Conservation (phyloP, 495 filamentous ascomycete genomes). For the Echria macrotheca region DNA sequence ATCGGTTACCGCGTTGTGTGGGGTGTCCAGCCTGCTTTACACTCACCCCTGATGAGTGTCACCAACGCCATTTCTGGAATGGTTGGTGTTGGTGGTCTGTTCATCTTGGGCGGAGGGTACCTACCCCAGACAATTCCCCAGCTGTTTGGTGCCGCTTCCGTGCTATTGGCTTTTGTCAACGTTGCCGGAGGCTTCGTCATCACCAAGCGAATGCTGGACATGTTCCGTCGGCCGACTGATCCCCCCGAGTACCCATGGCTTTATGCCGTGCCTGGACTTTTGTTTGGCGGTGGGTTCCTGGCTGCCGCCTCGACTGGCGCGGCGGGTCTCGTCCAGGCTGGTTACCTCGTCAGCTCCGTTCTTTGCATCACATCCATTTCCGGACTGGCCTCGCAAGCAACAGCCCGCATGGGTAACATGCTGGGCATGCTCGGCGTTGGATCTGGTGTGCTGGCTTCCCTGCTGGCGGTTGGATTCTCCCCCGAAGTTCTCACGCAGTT, state of each 20-base stretch:
- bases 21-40: slow-evolving; percentile 70
- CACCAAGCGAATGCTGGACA: slow-evolving; percentile 85
- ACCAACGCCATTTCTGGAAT: slow-evolving; percentile 85
- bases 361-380: slow-evolving; percentile 72
- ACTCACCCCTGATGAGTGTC: slow-evolving; percentile 79
- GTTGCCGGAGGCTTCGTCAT: slow-evolving; percentile 78
- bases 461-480: slow-evolving; percentile 71
- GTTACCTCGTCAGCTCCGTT: slow-evolving; percentile 72
- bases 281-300: slow-evolving; percentile 73
- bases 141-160: slow-evolving; percentile 65
- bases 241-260: slow-evolving; percentile 80
- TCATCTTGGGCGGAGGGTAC: slow-evolving; percentile 72
- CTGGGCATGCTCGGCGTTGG: slow-evolving; percentile 75
- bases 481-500: slow-evolving; percentile 69
- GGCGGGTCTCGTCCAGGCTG: slow-evolving; percentile 73
- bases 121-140: slow-evolving; percentile 72
- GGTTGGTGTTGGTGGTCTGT: slow-evolving; percentile 78
- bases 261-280: slow-evolving; percentile 63
- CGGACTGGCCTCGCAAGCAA: slow-evolving; percentile 67
- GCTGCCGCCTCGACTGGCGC: slow-evolving; percentile 71
- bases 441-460: slow-evolving; percentile 69
- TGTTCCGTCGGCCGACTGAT: slow-evolving; percentile 77
- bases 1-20: slow-evolving; percentile 79
- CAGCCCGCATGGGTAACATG: slow-evolving; percentile 72
- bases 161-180: slow-evolving; percentile 77